Percentiles rank a stretch among this genome's conserved stretches.
phyloP scores from a whole-genome alignment of 75 land plant genomes.

The Pinus albicaulis region DNA sequence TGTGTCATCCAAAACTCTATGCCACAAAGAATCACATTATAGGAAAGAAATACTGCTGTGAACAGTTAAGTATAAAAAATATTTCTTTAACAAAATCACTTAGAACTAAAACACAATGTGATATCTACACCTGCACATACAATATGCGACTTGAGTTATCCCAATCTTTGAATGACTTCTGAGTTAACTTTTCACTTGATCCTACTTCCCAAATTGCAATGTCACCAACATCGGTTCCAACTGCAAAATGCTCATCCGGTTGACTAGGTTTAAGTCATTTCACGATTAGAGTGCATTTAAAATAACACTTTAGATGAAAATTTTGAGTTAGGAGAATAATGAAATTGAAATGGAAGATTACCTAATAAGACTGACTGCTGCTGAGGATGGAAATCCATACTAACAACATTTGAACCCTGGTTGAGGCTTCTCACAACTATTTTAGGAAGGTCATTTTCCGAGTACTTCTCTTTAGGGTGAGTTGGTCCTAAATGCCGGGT shows the following conservation, averaged over 20 bases:
- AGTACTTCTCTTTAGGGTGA: slow-evolving; percentile 21
- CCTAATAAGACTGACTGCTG: slow-evolving; percentile 83
- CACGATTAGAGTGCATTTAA: no score
- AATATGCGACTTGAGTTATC: slow-evolving; percentile 57
- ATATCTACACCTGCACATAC: slow-evolving; percentile 57
- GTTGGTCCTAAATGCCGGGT: slow-evolving; percentile 36
- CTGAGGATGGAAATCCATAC: slow-evolving; percentile 94
- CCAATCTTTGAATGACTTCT: slow-evolving; percentile 81
- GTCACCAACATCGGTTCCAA: slow-evolving; percentile 91
- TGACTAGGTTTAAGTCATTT: no score
- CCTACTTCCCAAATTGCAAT: slow-evolving; percentile 84
- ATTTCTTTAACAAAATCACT: no score
- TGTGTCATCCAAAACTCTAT: no score
- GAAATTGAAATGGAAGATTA: slow-evolving; percentile 7
- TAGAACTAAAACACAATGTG: no score
- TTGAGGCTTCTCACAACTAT: slow-evolving; percentile 47
- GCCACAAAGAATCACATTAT: no score
- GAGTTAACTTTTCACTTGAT: slow-evolving; percentile 58
- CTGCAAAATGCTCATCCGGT: slow-evolving; percentile 8
- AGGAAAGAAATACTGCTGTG: no score
- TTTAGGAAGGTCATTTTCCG: slow-evolving; percentile 75
- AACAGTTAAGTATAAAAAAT: no score
- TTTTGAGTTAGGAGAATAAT: background rate
- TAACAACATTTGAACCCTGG: slow-evolving; percentile 84
- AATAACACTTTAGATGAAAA: no score